Percentiles rank a stretch among this genome's conserved stretches.
Conservation (phyloP, 1,139 yeast genomes). For the Geotrichum klebahnii region DNA sequence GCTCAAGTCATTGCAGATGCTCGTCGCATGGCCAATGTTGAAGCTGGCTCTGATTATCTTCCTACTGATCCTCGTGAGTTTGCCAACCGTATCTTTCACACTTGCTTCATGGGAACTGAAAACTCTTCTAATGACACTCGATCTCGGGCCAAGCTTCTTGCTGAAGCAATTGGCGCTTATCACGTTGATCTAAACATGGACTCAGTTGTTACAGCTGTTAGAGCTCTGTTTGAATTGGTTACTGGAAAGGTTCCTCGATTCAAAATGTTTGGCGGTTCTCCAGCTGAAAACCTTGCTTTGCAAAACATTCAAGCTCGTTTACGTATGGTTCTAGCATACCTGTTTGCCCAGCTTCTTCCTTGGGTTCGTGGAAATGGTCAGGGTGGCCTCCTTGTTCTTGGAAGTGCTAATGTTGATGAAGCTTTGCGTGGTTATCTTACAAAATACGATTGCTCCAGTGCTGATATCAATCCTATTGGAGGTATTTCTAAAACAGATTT, state of each 20-base stretch:
- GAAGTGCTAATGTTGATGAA: slow-evolving; percentile 98
- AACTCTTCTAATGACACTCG: slow-evolving; percentile 89
- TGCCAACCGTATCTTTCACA: slow-evolving; percentile 71
- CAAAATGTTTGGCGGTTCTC: slow-evolving; percentile 89
- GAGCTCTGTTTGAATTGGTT: slow-evolving; percentile 74
- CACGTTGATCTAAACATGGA: slow-evolving; percentile 94
- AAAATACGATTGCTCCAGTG: slow-evolving; percentile 93
- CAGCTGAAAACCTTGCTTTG: slow-evolving; percentile 83
- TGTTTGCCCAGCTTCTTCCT: slow-evolving; percentile 91
- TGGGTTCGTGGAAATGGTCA: slow-evolving; percentile 77
- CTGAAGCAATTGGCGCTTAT: slow-evolving; percentile 75
- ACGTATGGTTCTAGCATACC: slow-evolving; percentile 88
- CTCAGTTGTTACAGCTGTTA: slow-evolving; percentile 66
- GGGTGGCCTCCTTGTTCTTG: slow-evolving; percentile 83
- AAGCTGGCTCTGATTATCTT: slow-evolving; percentile 50
- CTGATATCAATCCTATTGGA: slow-evolving; percentile 96
- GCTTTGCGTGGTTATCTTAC: slow-evolving; percentile 92
- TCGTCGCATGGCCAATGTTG: slow-evolving; percentile 53
- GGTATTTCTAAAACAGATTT: slow-evolving; percentile 93
- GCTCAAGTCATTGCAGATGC: slow-evolving; percentile 73
- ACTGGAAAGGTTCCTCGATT: slow-evolving; percentile 86
- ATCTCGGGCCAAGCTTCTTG: slow-evolving; percentile 71
- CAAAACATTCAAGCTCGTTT: slow-evolving; percentile 95
- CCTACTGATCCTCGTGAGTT: slow-evolving; percentile 75
- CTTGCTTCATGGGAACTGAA: slow-evolving; percentile 92